These are phyloP conservation scores for Pyrenophora teres DNA, from an alignment of 2,329 filamentous ascomycete genomes.

Conservation along the genomic window DNA sequence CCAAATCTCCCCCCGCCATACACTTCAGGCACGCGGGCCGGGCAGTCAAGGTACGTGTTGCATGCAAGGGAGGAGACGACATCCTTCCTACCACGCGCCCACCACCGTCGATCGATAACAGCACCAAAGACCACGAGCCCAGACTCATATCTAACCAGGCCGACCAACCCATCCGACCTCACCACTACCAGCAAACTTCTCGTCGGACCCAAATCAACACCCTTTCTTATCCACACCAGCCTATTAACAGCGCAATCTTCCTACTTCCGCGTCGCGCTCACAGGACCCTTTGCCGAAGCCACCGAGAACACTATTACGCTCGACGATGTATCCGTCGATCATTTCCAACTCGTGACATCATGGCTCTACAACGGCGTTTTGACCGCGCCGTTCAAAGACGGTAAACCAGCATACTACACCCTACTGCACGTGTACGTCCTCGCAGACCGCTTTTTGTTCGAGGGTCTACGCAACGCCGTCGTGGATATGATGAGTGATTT, in stretches of 20 bases:
- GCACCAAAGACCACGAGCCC: too few species aligned
- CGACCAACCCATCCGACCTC: slow-evolving; percentile 48
- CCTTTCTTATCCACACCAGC: slow-evolving; percentile 55
- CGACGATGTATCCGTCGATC: slow-evolving; percentile 51
- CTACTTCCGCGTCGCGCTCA: slow-evolving; percentile 58
- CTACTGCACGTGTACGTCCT: slow-evolving; percentile 55
- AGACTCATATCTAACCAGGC: slow-evolving; percentile 24
- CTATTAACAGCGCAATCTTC: slow-evolving; percentile 54
- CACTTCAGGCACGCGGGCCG: slow-evolving; percentile 25
- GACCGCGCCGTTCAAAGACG: slow-evolving; percentile 50
- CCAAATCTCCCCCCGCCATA: slow-evolving; percentile 41
- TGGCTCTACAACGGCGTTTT: slow-evolving; percentile 56
- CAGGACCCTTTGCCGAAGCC: slow-evolving; percentile 54
- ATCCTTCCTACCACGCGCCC: not conserved
- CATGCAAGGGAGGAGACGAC: slow-evolving; percentile 21
- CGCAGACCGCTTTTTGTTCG: slow-evolving; percentile 54
- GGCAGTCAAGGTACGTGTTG: slow-evolving; percentile 24
- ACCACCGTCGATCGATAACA: not conserved
- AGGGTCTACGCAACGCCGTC: slow-evolving; percentile 52
- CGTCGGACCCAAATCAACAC: slow-evolving; percentile 48
- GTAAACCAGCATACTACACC: slow-evolving; percentile 56
- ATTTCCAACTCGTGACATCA: slow-evolving; percentile 57
- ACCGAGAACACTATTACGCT: slow-evolving; percentile 50
- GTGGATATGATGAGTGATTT: slow-evolving; percentile 51
- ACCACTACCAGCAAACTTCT: slow-evolving; percentile 45